Evolutionary conservation across 305 asterid genomes (phyloP), one percentile per base, ranked within the genome.

Genomic region (Fraxinus xanthoxyloides): DNA sequence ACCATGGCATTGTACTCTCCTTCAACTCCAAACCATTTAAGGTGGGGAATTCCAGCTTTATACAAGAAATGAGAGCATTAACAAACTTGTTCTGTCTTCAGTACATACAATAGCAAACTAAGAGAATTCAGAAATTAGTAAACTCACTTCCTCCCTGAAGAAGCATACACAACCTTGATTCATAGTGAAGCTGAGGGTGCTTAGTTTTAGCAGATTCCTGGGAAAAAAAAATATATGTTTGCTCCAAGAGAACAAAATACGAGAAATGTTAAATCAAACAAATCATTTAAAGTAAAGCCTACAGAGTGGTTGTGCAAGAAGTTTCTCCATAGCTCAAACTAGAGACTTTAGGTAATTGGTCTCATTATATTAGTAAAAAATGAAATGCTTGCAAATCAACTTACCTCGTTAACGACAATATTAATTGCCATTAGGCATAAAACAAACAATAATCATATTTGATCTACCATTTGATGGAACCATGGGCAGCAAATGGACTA

Each of bases 71-170:
- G 59, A 85, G 31, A 75, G 65, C 40, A 77, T 82, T n/a, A 63
- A 81, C 32, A 51, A 75, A 61, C 59, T 84, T 59, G 51, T 43
- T 77, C 21, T 7, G 24, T 21, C 31, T 63, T 17, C 46, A 31
- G 36, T 51, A 81, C 46, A 74, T 51, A 77, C 23, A 72, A 43
- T 31, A 7, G 80, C 32, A 15, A 79, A 77, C 21, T n/a, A 59
- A 38, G 9, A 15, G 30, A 32, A 79, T 77, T 34, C 12, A 63
- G 17, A 9, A 74, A 69, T 40, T 26, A 9, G 32, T 63, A 79
- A 40, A 85, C 97, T 91, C 87, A 93, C 98, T 90, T 90, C 97
- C 98, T 80, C 98, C 98, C 80, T 92, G 98, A 78, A 93, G 96
- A 82, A 93, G 94, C 92, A 87, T 87, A 84, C 92, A 93, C 83